Base-by-base conservation (phyloP, 805 yeast genomes). In the Saitoella complicata region DNA sequence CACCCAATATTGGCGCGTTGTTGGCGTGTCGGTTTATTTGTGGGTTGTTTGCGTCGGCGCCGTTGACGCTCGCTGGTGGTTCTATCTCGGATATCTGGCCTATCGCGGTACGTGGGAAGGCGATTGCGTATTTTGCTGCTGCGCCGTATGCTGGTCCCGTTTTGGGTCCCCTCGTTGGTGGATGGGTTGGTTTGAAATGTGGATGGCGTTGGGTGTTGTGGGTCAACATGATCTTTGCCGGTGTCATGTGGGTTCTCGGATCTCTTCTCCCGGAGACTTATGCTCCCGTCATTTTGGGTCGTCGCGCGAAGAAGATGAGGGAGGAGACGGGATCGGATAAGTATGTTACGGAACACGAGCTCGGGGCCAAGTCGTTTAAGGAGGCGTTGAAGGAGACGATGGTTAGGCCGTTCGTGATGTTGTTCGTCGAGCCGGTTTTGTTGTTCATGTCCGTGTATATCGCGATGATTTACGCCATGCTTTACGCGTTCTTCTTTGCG, bases 401-500 rank as follows among this genome's bases (percentile, higher is more conserved):
- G 45, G 61, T 76, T 49, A 71, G 94, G 57, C 96, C 96, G 3
- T 60, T 86, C 49, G 74, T 72, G 57, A 40, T 51, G 38, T 81
- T 85, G 58, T 75, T 73, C 32, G 75, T 87, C 31, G 95, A 86
- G 61, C 94, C 94, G 4, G 93, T 85, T 31, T 66, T 86, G 55
- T 91, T 77, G 56, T 66, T 84, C 53, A 75, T 86, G 69, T 84
- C 94, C 61, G 73, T 75, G 54, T 86, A 84, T 62, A 88, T 86
- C 49, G 86, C 93, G 51, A 70, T 86, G 59, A 84, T 86, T 60
- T 86, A 86, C 66, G 79, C 95, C n/a, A 69, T 86, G 58, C 68
- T 86, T 43, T 86, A 86, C 57, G 95, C 94, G 8, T 86, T 86
- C 68, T 86, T 86, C 76, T 86, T 85, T 65, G 95, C 96, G 0